Base-by-base conservation (phyloP, 352 stramenopile genomes). In the Phytophthora europaea region DNA sequence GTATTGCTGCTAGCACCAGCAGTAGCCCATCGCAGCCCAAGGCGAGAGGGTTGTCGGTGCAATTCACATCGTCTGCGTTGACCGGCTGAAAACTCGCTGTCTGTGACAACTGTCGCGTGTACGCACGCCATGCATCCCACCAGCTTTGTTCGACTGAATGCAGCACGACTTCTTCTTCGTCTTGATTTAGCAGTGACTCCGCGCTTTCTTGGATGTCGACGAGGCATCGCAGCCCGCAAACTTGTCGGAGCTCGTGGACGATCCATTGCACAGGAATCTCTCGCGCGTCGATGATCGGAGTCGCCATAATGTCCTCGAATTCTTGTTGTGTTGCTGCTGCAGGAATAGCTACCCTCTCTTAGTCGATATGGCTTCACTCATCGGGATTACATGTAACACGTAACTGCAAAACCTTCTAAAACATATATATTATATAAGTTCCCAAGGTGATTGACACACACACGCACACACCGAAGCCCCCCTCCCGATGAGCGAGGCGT, bases 401-500 rank as follows among this genome's bases (percentile, higher is more conserved):
- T 40, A 40, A 4, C 34, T 13, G 34, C 15, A 40, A 43, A 59
- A 8, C 61, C 54, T 70, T 7, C 31, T 15, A 71, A n/a, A 70
- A 15, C 33, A 10, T 5, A 75, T 63, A 64, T 23, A 15, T 38
- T 15, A 3, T 36, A 71, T 64, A 45, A 55, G 20, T n/a, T 45
- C 18, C 51, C 10, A 20, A 50, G 16, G 40, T 48, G 28, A 20
- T 26, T 54, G 45, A 58, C 23, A 52, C n/a, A n/a, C n/a, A n/a
- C n/a, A n/a, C n/a, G n/a, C 45, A 60, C 16, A 16, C 47, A 50
- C 34, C 7, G 3, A 31, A 53, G 12, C 8, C 62, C 66, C 59
- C 53, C 67, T 53, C 51, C 33, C 22, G 10, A 81, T 81, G 74
- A 81, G 74, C 61, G 70, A 75, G 63, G 74, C 65, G 61, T 75